Conservation (phyloP, 345 rosid genomes). For the Atalantia buxifolia region DNA sequence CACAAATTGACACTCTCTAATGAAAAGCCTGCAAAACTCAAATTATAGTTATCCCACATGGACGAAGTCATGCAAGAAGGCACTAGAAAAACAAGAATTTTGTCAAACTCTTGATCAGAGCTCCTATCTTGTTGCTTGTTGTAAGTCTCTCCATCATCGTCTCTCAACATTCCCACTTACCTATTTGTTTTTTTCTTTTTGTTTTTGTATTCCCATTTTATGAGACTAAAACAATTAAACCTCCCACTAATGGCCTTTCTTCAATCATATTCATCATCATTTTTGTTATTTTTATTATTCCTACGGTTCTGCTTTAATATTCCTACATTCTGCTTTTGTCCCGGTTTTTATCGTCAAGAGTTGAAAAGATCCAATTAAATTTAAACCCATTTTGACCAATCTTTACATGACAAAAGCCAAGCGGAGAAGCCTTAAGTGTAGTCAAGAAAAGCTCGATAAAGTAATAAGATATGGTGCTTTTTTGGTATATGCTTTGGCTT, state of each 20-base stretch:
- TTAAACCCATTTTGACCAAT: not conserved
- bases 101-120: slow-evolving; percentile 14
- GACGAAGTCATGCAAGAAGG: not conserved
- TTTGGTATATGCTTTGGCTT: not conserved
- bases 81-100: not conserved
- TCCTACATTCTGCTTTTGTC: slow-evolving; percentile 6
- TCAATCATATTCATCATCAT: not conserved
- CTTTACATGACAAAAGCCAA: not conserved
- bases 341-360: not conserved
- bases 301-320: slow-evolving; percentile 13
- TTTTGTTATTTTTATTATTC: not conserved
- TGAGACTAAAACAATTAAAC: not conserved
- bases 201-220: slow-evolving; percentile 14
- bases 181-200: not conserved
- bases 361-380: not conserved
- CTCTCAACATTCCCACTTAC: slow-evolving; percentile 7
- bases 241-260: slow-evolving; percentile 13
- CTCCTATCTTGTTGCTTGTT: slow-evolving; percentile 24
- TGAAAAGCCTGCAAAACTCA: no score
- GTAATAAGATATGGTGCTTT: not conserved
- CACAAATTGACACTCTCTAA: no score
- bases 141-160: slow-evolving; percentile 18
- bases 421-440: not conserved
- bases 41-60: not conserved
- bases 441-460: not conserved